Evolutionary conservation across 2,329 filamentous ascomycete genomes (phyloP), one percentile per base, ranked within the genome.

Genomic region (Fusarium redolens): DNA sequence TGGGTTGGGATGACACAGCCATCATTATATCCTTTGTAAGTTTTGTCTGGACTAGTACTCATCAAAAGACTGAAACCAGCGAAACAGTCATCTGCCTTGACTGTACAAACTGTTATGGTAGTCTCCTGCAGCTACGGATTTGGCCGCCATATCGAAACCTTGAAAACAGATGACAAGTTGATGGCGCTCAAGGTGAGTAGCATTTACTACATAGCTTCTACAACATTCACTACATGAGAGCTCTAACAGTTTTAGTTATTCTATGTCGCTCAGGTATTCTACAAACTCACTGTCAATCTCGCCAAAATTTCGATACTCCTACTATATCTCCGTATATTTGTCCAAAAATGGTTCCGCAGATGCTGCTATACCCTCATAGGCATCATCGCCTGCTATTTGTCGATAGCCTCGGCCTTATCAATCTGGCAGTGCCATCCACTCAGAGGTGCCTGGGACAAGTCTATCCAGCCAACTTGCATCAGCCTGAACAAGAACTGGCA

Each of bases 281-380:
- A 89, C 79, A 89, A 89, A 72, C 78, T 87, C 69, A 85, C 85
- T 45, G 85, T 89, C 65, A 87, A 86, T 74, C 78, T 87, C 37
- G 87, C 85, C 4, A 89, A 89, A 71, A 78, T 83, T 4, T 88
- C 87, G 5, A 86, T 88, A 57, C 77, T 88, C 11, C 78, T 87
- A 6, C 82, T 89, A 22, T 90, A 89, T 72, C 85, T 87, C 28
- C 85, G 86, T 31, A 87, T 89, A 51, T 89, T 89, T 65, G 79
- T 85, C 28, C 81, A 85, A 51, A 79, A 68, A 50, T 84, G 81
- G 78, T 88, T 89, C 71, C 82, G 83, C 13, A 79, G 81, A 5
- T 77, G 82, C 40, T 86, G 83, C 65, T 82, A 82, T 63, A 62
- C 79, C 20, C 77, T 87, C 41, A 76, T 86, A 28, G 74, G 73